Evolutionary conservation across 352 stramenopile species (phyloP).

Genomic region (Phytophthora tentaculata): DNA sequence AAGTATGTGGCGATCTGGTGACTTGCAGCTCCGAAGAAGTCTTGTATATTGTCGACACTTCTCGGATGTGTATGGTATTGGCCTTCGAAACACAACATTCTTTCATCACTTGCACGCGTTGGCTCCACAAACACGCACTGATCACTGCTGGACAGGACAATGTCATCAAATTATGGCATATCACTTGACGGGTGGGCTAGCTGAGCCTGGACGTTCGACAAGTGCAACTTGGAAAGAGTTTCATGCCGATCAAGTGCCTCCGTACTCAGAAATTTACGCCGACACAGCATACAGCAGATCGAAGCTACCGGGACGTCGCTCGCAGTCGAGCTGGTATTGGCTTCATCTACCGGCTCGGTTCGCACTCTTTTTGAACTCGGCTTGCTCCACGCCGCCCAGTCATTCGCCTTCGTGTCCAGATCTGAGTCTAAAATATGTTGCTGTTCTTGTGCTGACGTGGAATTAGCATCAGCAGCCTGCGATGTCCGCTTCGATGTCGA

Average conservation of each 20-base stretch:
- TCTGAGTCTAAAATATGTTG: conserved; percentile 45
- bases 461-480: background rate
- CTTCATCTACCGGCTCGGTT: background rate
- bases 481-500: background rate
- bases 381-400: conserved; percentile 51
- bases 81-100: conserved; percentile 58
- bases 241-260: conserved; percentile 61
- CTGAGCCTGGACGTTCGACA: conserved; percentile 41
- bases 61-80: conserved; percentile 41
- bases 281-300: conserved; percentile 72
- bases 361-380: conserved; percentile 6
- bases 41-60: conserved; percentile 62
- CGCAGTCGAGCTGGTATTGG: background rate
- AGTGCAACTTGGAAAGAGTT: conserved; percentile 58
- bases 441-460: conserved; percentile 19
- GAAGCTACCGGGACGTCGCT: background rate
- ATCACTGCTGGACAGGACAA: conserved; percentile 73
- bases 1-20: conserved; percentile 46
- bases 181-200: conserved; percentile 28
- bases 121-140: conserved; percentile 49
- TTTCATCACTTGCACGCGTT: conserved; percentile 71
- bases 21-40: conserved; percentile 66
- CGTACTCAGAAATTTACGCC: conserved; percentile 64
- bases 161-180: conserved; percentile 72
- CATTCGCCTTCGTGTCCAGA: conserved; percentile 44